These are phyloP conservation scores for Panicum miliaceum DNA, from an alignment of 176 grass and related monocot genomes.

Conservation along the genomic window DNA sequence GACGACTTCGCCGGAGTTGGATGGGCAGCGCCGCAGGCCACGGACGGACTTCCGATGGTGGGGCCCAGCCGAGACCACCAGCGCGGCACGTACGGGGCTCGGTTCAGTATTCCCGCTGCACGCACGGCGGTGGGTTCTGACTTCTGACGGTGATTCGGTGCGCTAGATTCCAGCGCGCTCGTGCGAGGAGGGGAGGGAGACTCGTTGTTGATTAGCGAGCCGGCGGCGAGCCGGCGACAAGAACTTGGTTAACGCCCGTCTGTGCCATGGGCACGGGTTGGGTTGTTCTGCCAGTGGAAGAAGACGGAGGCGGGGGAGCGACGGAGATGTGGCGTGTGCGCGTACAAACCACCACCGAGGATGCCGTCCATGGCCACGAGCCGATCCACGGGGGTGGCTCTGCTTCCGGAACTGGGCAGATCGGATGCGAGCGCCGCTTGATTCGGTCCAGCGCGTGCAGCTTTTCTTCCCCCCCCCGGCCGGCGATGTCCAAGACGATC, in stretches of 20 bases:
- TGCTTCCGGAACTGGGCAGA: neutral
- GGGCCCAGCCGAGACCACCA: neutral
- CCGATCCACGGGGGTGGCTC: neutral
- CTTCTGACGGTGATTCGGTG: slow-evolving; percentile 10
- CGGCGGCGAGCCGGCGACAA: neutral
- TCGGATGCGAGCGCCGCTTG: neutral
- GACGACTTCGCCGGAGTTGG: neutral
- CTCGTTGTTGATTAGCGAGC: neutral
- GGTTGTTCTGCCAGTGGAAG: neutral
- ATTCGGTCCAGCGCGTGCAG: neutral
- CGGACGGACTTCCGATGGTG: neutral
- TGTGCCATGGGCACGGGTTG: neutral
- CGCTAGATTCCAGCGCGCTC: neutral
- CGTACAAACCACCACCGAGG: neutral
- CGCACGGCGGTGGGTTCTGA: neutral
- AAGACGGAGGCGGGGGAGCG: neutral
- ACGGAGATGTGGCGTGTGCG: neutral
- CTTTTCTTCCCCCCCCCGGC: neutral
- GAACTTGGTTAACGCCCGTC: too few relatives aligned
- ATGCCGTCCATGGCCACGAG: neutral
- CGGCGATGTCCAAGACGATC: neutral
- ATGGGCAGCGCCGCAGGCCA: neutral
- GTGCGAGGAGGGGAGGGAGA: too few relatives aligned
- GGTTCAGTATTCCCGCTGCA: neutral
- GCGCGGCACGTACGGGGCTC: neutral